A percentile compares a stretch with the other conserved stretches of the same genome.
These are phyloP conservation scores for Funneliformis mosseae DNA, from an alignment of 192 early-diverging fungal genomes.

Conservation along the genomic window DNA sequence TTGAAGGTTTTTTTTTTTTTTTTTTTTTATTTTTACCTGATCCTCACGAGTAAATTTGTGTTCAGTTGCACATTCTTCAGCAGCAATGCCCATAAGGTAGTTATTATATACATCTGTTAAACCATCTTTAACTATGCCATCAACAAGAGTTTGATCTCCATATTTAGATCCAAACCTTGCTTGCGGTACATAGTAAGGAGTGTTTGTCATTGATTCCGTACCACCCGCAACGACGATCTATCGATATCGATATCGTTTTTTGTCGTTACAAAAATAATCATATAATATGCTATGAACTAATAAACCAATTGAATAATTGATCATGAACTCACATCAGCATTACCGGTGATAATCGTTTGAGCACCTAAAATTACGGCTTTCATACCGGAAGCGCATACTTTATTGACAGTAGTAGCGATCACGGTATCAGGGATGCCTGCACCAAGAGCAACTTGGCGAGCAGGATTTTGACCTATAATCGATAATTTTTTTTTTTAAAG, in stretches of 20 bases:
- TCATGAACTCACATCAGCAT: constrained; percentile 58
- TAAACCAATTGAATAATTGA: too few species aligned
- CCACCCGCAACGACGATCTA: constrained; percentile 72
- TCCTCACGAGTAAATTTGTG: constrained; percentile 76
- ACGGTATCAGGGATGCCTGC: constrained; percentile 68
- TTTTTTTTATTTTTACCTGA: constrained; percentile 47
- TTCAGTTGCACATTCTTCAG: constrained; percentile 80
- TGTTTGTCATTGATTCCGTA: constrained; percentile 82
- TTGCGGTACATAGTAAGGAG: constrained; percentile 80
- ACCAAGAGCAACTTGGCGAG: constrained; percentile 76
- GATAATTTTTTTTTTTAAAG: not conserved
- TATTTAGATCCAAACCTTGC: constrained; percentile 79
- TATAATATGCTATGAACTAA: too few species aligned
- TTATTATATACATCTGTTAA: constrained; percentile 75
- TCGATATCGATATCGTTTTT: not conserved
- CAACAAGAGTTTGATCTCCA: constrained; percentile 70
- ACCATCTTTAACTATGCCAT: constrained; percentile 76
- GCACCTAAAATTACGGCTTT: constrained; percentile 77
- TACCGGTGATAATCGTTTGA: constrained; percentile 73
- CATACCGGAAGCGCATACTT: constrained; percentile 84
- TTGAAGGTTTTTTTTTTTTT: not conserved
- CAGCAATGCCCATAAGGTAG: constrained; percentile 78
- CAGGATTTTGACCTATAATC: constrained; percentile 75
- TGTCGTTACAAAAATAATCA: not conserved
- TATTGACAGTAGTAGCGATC: constrained; percentile 79